A percentile compares a stretch with the other conserved stretches of the same genome.
Evolutionary conservation across 176 grass and related monocot species (phyloP).

Genomic region (Bothriochloa decipiens): DNA sequence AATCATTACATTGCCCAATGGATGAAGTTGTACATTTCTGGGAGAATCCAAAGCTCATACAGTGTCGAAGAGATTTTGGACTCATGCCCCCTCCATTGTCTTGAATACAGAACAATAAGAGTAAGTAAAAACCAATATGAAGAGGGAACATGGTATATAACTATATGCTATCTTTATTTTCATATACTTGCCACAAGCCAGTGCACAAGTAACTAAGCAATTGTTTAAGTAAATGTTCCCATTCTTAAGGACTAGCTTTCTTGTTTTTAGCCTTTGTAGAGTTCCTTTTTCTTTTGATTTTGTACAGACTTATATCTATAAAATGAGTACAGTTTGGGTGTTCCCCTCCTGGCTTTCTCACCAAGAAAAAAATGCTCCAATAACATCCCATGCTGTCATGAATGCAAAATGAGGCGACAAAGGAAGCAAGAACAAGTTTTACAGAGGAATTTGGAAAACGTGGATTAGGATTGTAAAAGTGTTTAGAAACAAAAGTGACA

Average conservation of each 20-base stretch:
- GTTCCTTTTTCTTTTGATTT: too few species aligned
- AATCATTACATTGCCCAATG: constrained; percentile 71
- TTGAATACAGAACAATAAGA: constrained; percentile 33
- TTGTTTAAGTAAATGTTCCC: too few species aligned
- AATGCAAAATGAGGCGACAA: background rate
- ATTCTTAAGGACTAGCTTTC: too few species aligned
- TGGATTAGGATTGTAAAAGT: background rate
- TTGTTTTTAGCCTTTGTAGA: too few species aligned
- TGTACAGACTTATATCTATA: too few species aligned
- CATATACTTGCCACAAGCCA: background rate
- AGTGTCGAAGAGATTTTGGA: constrained; percentile 62
- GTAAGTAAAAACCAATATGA: constrained; percentile 17
- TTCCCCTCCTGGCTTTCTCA: too few species aligned
- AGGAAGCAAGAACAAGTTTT: background rate
- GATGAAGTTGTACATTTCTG: constrained; percentile 55
- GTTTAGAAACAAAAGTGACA: constrained; percentile 3
- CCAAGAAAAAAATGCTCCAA: too few species aligned
- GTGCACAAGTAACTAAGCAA: background rate
- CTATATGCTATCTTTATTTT: background rate
- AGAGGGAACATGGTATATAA: constrained; percentile 4
- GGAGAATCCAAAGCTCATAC: constrained; percentile 88
- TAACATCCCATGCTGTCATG: too few species aligned
- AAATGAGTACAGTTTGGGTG: too few species aligned
- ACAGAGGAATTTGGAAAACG: background rate
- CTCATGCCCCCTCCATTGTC: constrained; percentile 84